Conservation (phyloP, 164 flowering plant genomes). For the Echeveria elegans region DNA sequence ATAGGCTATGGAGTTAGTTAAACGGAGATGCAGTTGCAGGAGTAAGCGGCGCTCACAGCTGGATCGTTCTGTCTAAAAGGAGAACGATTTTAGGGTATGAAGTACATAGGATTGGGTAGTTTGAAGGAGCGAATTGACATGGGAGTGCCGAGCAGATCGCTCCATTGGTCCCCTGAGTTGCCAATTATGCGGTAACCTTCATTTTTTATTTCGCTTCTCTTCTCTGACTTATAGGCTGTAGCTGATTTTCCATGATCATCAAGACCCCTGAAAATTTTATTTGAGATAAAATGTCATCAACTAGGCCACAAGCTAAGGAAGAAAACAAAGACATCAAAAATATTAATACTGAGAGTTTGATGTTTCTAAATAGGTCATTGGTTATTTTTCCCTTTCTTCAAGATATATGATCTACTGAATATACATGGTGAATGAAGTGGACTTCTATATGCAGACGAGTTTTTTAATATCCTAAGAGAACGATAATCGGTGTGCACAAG, state of each 20-base stretch:
- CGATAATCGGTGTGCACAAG: neutral
- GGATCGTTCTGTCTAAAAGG: neutral
- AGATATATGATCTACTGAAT: too few species aligned
- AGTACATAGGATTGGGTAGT: slow-evolving; percentile 6
- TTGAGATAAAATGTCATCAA: neutral
- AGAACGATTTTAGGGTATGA: slow-evolving; percentile 1
- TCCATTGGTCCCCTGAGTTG: slow-evolving; percentile 96
- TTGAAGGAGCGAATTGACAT: slow-evolving; percentile 2
- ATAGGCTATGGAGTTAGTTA: neutral
- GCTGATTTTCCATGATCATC: slow-evolving; percentile 58
- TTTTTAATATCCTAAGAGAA: neutral
- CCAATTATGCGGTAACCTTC: slow-evolving; percentile 67
- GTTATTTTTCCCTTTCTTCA: too few species aligned
- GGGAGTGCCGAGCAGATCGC: slow-evolving; percentile 28
- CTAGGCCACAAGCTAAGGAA: neutral
- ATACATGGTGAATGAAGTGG: neutral
- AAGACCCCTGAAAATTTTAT: slow-evolving; percentile 6
- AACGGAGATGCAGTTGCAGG: neutral
- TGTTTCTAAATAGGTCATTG: too few species aligned
- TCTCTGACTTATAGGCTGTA: slow-evolving; percentile 63
- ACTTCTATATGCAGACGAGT: neutral
- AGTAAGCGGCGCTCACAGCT: neutral
- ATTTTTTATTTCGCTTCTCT: slow-evolving; percentile 52
- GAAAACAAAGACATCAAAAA: neutral
- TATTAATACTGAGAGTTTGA: too few species aligned